Percentiles rank a stretch among this genome's conserved stretches.
These are phyloP conservation scores for Phaeodactylum tricornutum DNA, from an alignment of 108 stramenopile genomes.

Conservation along the genomic window DNA sequence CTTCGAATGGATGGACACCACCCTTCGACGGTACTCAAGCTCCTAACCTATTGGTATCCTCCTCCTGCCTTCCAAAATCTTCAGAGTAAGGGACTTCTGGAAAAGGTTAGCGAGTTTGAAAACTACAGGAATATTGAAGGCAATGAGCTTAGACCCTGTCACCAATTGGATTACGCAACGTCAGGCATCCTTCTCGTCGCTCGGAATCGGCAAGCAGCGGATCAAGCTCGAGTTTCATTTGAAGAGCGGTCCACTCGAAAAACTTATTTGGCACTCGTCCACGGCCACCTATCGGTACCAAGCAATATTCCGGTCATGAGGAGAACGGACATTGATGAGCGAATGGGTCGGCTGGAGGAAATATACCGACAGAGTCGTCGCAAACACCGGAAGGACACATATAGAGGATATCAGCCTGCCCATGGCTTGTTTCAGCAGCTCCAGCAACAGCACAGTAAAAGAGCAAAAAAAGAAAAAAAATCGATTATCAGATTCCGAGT, in stretches of 20 bases:
- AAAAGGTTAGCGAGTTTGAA: constrained; percentile 3
- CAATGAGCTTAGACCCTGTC: constrained; percentile 66
- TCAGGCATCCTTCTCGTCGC: constrained; percentile 65
- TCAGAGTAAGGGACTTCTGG: constrained; percentile 1
- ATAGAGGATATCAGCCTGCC: constrained; percentile 54
- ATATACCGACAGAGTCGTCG: constrained; percentile 20
- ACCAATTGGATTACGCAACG: constrained; percentile 87
- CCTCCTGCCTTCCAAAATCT: constrained; percentile 31
- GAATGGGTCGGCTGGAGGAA: constrained; percentile 6
- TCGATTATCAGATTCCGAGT: no score
- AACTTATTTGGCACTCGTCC: constrained; percentile 64
- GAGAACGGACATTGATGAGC: not conserved
- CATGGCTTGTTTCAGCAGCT: constrained; percentile 48
- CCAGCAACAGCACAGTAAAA: not conserved
- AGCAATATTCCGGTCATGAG: not conserved
- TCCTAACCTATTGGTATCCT: constrained; percentile 69
- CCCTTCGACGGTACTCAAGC: constrained; percentile 62
- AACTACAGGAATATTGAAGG: constrained; percentile 17
- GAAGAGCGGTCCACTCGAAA: constrained; percentile 49
- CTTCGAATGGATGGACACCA: constrained; percentile 81
- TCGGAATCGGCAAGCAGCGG: constrained; percentile 41
- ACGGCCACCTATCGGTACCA: constrained; percentile 10
- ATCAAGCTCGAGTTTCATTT: constrained; percentile 39
- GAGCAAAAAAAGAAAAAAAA: not conserved
- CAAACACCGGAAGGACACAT: constrained; percentile 42